Evolutionary conservation across 345 rosid species (phyloP).

Genomic region (Balakata baccata): DNA sequence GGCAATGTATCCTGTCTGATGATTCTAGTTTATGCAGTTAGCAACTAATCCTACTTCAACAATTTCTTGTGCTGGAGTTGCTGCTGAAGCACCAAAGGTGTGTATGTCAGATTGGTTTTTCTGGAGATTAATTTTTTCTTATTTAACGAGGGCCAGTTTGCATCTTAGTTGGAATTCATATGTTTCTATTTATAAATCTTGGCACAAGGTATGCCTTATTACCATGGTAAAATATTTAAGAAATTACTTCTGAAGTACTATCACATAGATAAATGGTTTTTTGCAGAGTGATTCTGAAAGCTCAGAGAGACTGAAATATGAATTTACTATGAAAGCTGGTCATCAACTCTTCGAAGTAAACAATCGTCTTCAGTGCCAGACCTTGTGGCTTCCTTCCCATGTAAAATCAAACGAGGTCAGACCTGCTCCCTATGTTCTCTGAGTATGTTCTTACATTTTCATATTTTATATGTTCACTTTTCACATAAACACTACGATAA

Average conservation of each 20-base stretch:
- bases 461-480: background rate
- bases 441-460: background rate
- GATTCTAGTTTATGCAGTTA: constrained; percentile 18
- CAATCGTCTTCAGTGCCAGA: constrained; percentile 30
- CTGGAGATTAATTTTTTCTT: constrained; percentile 2
- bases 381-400: constrained; percentile 28
- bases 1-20: constrained; percentile 8
- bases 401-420: constrained; percentile 34
- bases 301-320: constrained; percentile 21
- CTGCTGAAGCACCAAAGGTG: constrained; percentile 23
- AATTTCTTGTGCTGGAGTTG: constrained; percentile 10
- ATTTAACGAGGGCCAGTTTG: background rate
- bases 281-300: constrained; percentile 19
- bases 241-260: constrained; percentile 7
- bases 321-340: constrained; percentile 12
- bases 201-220: background rate
- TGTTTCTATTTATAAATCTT: background rate
- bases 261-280: background rate
- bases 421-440: background rate
- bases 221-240: background rate
- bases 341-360: constrained; percentile 26
- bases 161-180: background rate
- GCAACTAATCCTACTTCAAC: constrained; percentile 24
- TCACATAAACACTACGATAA: background rate
- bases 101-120: constrained; percentile 9